Evolutionary conservation across 164 flowering plant species (phyloP).

Genomic region (Vitis rupestris): DNA sequence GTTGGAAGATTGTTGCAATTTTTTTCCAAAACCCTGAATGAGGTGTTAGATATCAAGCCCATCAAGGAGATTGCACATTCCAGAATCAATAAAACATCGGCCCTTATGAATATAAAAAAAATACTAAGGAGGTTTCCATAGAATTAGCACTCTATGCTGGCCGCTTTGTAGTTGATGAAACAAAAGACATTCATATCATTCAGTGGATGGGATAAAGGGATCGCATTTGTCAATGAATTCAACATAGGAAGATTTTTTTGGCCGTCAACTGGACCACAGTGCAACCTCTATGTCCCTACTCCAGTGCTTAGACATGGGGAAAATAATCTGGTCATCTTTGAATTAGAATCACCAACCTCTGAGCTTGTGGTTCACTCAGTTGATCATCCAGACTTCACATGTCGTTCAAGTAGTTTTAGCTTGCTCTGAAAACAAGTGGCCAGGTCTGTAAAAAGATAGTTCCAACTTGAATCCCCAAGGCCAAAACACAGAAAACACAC

Average conservation of each 20-base stretch:
- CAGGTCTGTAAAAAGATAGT: no score
- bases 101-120: neutral
- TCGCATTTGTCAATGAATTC: constrained; percentile 72
- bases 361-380: constrained; percentile 55
- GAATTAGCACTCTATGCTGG: constrained; percentile 68
- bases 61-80: constrained; percentile 30
- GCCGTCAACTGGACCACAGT: constrained; percentile 92
- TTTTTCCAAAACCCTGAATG: constrained; percentile 53
- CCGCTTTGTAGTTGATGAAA: constrained; percentile 35
- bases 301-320: constrained; percentile 66
- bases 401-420: constrained; percentile 33
- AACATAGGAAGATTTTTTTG: constrained; percentile 89
- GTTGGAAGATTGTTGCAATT: constrained; percentile 76
- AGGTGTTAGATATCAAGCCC: constrained; percentile 33
- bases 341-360: constrained; percentile 65
- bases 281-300: constrained; percentile 91
- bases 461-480: no score
- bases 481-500: no score
- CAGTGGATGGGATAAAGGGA: constrained; percentile 85
- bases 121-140: constrained; percentile 15
- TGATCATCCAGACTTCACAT: constrained; percentile 61
- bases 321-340: constrained; percentile 75
- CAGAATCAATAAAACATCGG: constrained; percentile 11
- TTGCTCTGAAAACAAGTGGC: constrained; percentile 16
- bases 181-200: constrained; percentile 66